phyloP scores from a whole-genome alignment of 495 filamentous ascomycete genomes.

The Parmelia sp. region DNA sequence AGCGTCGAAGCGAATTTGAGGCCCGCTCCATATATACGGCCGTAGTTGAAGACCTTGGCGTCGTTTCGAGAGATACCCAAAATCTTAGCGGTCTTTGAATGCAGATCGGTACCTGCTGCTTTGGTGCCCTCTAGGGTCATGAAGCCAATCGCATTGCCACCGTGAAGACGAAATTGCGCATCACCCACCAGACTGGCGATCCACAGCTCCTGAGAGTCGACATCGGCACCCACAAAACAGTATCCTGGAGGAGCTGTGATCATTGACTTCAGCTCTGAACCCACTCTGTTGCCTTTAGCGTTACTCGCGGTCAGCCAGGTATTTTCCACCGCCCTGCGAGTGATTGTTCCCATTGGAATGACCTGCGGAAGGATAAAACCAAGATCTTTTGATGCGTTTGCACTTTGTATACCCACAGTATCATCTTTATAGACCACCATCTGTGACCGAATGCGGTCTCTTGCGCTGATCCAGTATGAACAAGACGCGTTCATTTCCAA shows the following conservation, averaged over 20 bases:
- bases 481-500: slow-evolving; percentile 97
- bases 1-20: slow-evolving; percentile 87
- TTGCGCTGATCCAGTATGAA: slow-evolving; percentile 96
- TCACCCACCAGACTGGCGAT: slow-evolving; percentile 95
- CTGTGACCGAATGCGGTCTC: slow-evolving; percentile 85
- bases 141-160: slow-evolving; percentile 94
- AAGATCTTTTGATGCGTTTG: slow-evolving; percentile 33
- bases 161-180: slow-evolving; percentile 86
- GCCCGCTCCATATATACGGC: slow-evolving; percentile 94
- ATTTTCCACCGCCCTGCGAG: slow-evolving; percentile 92
- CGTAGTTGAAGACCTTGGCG: slow-evolving; percentile 98
- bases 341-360: slow-evolving; percentile 98
- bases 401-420: slow-evolving; percentile 22
- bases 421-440: slow-evolving; percentile 84
- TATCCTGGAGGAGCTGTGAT: slow-evolving; percentile 86
- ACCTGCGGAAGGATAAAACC: slow-evolving; percentile 97
- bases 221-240: slow-evolving; percentile 91
- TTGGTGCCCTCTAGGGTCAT: slow-evolving; percentile 98
- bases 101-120: slow-evolving; percentile 84
- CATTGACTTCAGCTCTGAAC: slow-evolving; percentile 96
- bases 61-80: slow-evolving; percentile 89
- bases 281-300: slow-evolving; percentile 89
- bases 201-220: slow-evolving; percentile 99
- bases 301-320: slow-evolving; percentile 98
- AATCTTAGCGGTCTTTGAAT: slow-evolving; percentile 88